Evolutionary conservation across 768 basidiomycete genomes (phyloP), one percentile per base, ranked within the genome.

Genomic region (Phaeolepiota aurea): DNA sequence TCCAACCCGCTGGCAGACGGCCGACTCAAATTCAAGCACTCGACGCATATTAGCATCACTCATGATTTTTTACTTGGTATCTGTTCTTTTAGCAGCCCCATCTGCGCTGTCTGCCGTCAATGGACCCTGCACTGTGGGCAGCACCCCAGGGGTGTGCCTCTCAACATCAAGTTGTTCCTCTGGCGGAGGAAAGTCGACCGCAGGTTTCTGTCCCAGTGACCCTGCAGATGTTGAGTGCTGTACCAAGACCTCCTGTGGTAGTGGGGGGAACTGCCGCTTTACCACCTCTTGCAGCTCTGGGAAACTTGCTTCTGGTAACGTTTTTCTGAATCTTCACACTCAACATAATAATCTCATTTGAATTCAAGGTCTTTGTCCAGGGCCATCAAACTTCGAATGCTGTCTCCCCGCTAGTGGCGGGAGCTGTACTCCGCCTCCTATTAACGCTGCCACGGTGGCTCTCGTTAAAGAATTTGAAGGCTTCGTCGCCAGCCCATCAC

Each of bases 141-240:
- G 52, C 20, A 54, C 49, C 3, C 54, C 56, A 2, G 58, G 56
- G 4, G 48, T 54, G 19, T 59, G 58, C 41, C 20, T 59, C 11
- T 12, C 47, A n/a, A 57, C 55, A 5, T 34, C 51, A 9, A 44
- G 45, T n/a, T 59, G 56, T 33, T 46, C 50, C 10, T 35, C 48
- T 22, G 44, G 46, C 1, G 53, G 52, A 5, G 56, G 56, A 3
- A 54, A 48, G 11, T 46, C 50, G 10, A 44, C 45, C 14, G 16
- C 48, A 13, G 56, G 56, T 4, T 54, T 47, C 36, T 59, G 58
- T 37, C 54, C 56, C n/a, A 56, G 51, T 21, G 56, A 59, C 43
- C 54, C 55, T 4, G 19, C 52, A 21, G 40, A 54, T 37, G 46
- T 57, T 5, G 44, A 47, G 33, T 59, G 58, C 41, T 59, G 56